Evolutionary conservation across 352 stramenopile species (phyloP).

Genomic region (Pythium vanterpoolii): DNA sequence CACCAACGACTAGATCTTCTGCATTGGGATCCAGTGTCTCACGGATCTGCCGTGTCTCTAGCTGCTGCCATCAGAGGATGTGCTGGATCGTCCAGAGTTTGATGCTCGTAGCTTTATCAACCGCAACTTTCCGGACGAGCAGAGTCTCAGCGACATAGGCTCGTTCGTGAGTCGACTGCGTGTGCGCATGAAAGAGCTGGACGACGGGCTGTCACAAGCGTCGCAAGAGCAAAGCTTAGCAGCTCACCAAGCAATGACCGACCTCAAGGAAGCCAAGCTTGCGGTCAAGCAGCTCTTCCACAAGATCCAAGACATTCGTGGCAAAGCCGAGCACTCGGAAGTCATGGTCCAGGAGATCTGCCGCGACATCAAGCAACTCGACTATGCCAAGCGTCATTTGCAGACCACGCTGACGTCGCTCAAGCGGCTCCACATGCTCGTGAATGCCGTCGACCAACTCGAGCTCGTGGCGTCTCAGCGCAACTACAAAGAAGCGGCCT

Average conservation of each 20-base stretch:
- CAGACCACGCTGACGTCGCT: constrained; percentile 94
- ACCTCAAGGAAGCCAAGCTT: constrained; percentile 81
- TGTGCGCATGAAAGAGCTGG: constrained; percentile 75
- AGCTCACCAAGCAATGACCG: constrained; percentile 69
- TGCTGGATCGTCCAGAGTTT: constrained; percentile 87
- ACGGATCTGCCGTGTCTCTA: constrained; percentile 9
- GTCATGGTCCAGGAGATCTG: constrained; percentile 98
- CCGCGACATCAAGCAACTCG: constrained; percentile 97
- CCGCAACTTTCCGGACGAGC: constrained; percentile 89
- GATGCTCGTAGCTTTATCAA: constrained; percentile 92
- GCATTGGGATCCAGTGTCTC: background rate
- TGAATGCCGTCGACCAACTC: constrained; percentile 95
- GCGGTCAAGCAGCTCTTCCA: constrained; percentile 88
- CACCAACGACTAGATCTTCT: background rate
- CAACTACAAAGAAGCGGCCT: constrained; percentile 94
- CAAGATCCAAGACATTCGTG: constrained; percentile 92
- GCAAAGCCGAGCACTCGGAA: constrained; percentile 94
- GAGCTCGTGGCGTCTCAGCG: constrained; percentile 77
- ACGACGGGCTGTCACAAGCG: constrained; percentile 74
- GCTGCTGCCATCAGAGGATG: constrained; percentile 80
- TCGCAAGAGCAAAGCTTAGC: constrained; percentile 77
- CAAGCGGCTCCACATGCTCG: constrained; percentile 97
- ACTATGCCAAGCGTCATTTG: constrained; percentile 97
- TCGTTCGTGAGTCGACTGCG: constrained; percentile 80
- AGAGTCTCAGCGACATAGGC: constrained; percentile 72